Evolutionary conservation across 78 protist species (phyloP).

Genomic region (Isochrysis galbana): DNA sequence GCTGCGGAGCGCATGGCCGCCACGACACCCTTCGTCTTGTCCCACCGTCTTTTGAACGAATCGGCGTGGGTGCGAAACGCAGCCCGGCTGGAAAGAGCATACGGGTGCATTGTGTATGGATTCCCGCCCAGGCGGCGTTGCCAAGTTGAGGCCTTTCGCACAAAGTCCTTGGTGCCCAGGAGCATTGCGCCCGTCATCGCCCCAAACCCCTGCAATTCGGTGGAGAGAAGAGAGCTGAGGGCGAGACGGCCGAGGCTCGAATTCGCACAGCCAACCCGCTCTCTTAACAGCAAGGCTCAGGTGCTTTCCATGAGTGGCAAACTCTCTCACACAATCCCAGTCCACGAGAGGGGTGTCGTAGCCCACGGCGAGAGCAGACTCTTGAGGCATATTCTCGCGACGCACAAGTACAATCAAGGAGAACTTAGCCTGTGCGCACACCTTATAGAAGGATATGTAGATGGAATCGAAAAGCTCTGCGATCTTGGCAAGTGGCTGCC

Average conservation of each 20-base stretch:
- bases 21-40: background rate
- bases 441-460: background rate
- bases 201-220: background rate
- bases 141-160: background rate
- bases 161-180: background rate
- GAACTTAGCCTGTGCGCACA: background rate
- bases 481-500: background rate
- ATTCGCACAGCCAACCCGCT: background rate
- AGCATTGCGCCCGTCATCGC: background rate
- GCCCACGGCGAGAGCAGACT: background rate
- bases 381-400: background rate
- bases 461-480: background rate
- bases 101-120: background rate
- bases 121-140: background rate
- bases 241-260: background rate
- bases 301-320: background rate
- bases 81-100: background rate
- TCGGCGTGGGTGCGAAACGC: background rate
- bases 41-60: background rate
- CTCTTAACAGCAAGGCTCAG: background rate
- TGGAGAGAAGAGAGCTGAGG: background rate
- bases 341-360: background rate
- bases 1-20: background rate
- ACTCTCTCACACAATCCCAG: background rate
- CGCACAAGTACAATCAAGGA: background rate